Percentiles rank a stretch among this genome's conserved stretches.
phyloP scores from a whole-genome alignment of 768 basidiomycete species.

The Paxillus involutus region DNA sequence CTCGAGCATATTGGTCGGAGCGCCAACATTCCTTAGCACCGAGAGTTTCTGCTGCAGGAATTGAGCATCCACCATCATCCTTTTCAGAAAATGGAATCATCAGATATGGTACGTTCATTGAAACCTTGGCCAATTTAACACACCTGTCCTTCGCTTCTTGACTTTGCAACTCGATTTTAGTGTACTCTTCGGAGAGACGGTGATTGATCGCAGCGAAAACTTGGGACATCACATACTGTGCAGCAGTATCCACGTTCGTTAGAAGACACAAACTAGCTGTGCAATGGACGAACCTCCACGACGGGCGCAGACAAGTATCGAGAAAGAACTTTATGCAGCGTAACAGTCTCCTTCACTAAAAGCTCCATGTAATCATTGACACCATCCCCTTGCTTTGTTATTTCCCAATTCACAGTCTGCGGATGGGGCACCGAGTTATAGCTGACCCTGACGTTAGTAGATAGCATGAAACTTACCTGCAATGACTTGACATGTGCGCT shows the following conservation, averaged over 20 bases:
- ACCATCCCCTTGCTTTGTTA: constrained; percentile 56
- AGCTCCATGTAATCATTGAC: constrained; percentile 91
- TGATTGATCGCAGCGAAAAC: constrained; percentile 93
- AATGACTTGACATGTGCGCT: constrained; percentile 82
- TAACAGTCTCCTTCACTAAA: constrained; percentile 92
- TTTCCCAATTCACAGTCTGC: constrained; percentile 79
- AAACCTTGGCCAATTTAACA: constrained; percentile 9
- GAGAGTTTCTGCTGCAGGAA: constrained; percentile 78
- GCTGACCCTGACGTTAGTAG: background rate
- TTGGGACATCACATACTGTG: constrained; percentile 89
- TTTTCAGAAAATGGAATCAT: constrained; percentile 31
- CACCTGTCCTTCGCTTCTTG: constrained; percentile 86
- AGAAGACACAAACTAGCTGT: constrained; percentile 12
- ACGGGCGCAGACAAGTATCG: constrained; percentile 79
- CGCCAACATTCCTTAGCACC: constrained; percentile 68
- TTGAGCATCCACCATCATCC: constrained; percentile 77
- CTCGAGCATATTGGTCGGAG: constrained; percentile 78
- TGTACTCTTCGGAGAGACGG: constrained; percentile 84
- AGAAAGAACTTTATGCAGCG: constrained; percentile 92
- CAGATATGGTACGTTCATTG: constrained; percentile 11
- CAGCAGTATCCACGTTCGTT: constrained; percentile 11
- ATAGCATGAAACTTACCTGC: constrained; percentile 48
- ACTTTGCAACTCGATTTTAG: constrained; percentile 76
- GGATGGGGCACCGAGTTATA: constrained; percentile 2
- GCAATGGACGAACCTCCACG: constrained; percentile 63